Conservation (phyloP, 192 early-diverging fungal species). For the Entomortierella lignicola region DNA sequence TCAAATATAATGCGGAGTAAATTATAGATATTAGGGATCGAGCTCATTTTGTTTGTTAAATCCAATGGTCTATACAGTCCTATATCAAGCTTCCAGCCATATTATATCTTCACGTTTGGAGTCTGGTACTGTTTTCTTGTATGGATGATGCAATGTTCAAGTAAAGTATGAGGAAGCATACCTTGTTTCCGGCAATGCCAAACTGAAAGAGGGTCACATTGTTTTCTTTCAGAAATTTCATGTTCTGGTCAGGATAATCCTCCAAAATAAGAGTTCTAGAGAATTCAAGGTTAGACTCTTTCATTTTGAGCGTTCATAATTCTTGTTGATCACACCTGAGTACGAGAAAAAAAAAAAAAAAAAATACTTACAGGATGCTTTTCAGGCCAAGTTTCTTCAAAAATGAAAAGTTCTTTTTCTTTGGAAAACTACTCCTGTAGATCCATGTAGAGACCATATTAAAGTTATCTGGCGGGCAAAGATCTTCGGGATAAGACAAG, state of each 20-base stretch:
- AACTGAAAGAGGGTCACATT: constrained; percentile 88
- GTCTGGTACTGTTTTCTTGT: too few relatives aligned
- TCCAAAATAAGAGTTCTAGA: constrained; percentile 89
- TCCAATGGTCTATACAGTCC: not conserved
- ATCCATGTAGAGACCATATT: constrained; percentile 94
- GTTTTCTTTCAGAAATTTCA: constrained; percentile 84
- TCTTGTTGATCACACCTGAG: too few relatives aligned
- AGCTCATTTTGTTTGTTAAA: not conserved
- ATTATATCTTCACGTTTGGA: too few relatives aligned
- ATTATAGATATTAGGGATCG: not conserved
- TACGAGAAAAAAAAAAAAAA: too few relatives aligned
- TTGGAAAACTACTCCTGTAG: constrained; percentile 95
- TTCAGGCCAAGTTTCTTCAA: constrained; percentile 87
- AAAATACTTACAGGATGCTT: constrained; percentile 88
- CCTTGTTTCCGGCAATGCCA: constrained; percentile 94
- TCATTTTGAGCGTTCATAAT: too few relatives aligned
- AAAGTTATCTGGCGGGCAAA: constrained; percentile 95
- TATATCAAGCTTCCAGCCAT: too few relatives aligned
- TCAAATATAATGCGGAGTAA: constrained; percentile 13
- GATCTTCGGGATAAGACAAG: constrained; percentile 62
- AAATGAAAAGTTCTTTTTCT: constrained; percentile 92
- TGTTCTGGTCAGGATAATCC: constrained; percentile 91
- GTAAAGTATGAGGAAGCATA: constrained; percentile 32
- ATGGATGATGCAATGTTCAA: too few relatives aligned
- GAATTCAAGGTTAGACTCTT: too few relatives aligned